Base-by-base conservation (phyloP, 2,329 filamentous ascomycete genomes). In the Arthrobotrys pseudoclavata region DNA sequence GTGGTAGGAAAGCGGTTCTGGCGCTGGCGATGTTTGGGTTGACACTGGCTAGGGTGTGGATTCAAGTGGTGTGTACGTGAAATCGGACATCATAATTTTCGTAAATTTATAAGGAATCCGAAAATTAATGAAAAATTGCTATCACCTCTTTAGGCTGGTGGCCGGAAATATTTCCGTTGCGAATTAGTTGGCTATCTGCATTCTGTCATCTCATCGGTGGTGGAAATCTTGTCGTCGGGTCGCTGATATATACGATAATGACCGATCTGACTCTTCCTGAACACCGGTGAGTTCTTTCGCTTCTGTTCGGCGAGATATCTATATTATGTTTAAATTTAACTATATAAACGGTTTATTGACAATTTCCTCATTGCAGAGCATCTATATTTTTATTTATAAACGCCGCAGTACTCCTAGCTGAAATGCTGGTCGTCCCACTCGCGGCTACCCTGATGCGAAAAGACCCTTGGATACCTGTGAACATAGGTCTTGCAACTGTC, bases 321-420 rank as follows among this genome's bases (percentile, higher is more conserved):
- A 31, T 7, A 31, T 7, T 31, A 31, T 31, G 29, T n/a, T n/a
- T n/a, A n/a, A n/a, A n/a, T n/a, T n/a, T n/a, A 31, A 31, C 7
- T 31, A 31, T 31, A 4, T 7, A 31, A 31, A 18, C 20, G n/a
- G 18, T 3, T 18, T 18, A 20, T 9, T 18, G n/a, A 18, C 12
- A 20, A 20, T 18, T 20, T 18, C 4, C 5, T 7, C 15, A 18
- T 20, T 2, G 13, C 12, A 53, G 50, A 7, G 50, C 50, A 18
- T 53, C 50, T 15, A 53, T 53, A 53, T 53, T 53, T 53, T 15
- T 53, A 34, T 53, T 53, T 24, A 53, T 53, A 10, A 53, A 53
- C 18, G 50, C 50, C 1, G 50, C 50, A 15, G 24, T 53, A 1
- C 22, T 53, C 15, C 31, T 53, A 53, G 22, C 50, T 29, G 50